phyloP scores from a whole-genome alignment of 176 grass and related monocot genomes.

The Aegilops umbellulata region DNA sequence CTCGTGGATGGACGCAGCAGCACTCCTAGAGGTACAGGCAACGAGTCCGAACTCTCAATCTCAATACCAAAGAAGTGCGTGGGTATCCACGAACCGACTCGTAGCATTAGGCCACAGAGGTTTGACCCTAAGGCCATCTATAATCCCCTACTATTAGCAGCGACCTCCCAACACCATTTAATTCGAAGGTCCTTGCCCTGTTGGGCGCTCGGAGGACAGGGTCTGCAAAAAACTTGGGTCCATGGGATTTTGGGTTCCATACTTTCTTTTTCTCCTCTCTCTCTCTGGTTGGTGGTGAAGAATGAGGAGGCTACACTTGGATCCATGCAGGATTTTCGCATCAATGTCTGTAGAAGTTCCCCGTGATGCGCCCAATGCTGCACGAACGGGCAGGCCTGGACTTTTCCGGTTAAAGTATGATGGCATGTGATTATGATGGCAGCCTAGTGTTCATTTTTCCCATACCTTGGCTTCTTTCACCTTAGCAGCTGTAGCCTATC shows the following conservation, averaged over 20 bases:
- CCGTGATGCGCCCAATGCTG: conserved; percentile 24
- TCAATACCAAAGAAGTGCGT: not conserved
- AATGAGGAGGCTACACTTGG: conserved; percentile 55
- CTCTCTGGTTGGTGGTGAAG: conserved; percentile 38
- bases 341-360: conserved; percentile 73
- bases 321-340: conserved; percentile 84
- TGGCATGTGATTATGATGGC: conserved; percentile 38
- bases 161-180: conserved; percentile 46
- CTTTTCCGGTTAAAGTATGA: conserved; percentile 15
- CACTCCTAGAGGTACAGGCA: conserved; percentile 13
- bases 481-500: conserved; percentile 6
- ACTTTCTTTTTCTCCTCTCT: not conserved
- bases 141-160: conserved; percentile 29
- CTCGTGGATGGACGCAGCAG: not conserved
- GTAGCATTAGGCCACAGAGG: conserved; percentile 12
- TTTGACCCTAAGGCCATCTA: conserved; percentile 55
- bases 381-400: conserved; percentile 33
- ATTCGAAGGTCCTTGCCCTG: conserved; percentile 56
- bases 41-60: conserved; percentile 1
- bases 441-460: conserved; percentile 33
- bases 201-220: conserved; percentile 75
- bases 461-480: conserved; percentile 11
- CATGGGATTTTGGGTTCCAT: conserved; percentile 54
- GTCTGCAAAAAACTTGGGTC: conserved; percentile 70
- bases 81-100: conserved; percentile 33